Base-by-base conservation (phyloP, 1,139 yeast genomes). In the Yueomyces sp. region DNA sequence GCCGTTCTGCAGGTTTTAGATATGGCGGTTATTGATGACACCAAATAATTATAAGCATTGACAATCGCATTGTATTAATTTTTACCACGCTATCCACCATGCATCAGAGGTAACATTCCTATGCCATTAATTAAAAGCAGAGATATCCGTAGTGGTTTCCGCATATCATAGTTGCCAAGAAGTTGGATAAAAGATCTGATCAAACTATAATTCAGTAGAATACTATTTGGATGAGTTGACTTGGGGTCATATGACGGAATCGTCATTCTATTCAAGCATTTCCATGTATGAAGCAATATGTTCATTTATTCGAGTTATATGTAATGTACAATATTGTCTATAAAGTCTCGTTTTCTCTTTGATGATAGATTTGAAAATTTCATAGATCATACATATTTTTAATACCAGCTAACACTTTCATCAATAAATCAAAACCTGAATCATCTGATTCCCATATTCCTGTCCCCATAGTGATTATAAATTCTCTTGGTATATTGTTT, bases 1-100 rank as follows among this genome's bases (percentile, higher is more conserved):
- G 73, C 76, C 4, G 78, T 89, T 1, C 70, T 91, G 5, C 97
- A 91, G 58, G 93, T 91, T 11, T 65, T 91, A 48, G 96, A 87
- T 51, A 81, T 86, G 80, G 94, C 96, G 7, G 96, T 86, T 9
- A 70, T 83, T 27, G 79, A 78, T 51, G 83, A 81, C 47, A 69
- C 72, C 26, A 25, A 27, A 12, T 8, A 25, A 29, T n/a, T 19
- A 25, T 19, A 12, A 26, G 4, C 25, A 26, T 9, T 3, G 12
- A 30, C 9, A 33, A 41, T 11, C 27, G 3, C 6, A 8, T 11
- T 27, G 31, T 38, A 33, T 1, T 1, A 19, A 19, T 19, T 2
- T 19, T 19, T 19, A 19, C 19, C 19, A 19, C 2, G 19, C 19
- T 19, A 2, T 19, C 19, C 19, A 19, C 19, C 19, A 19, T 19